phyloP scores from a whole-genome alignment of 345 rosid genomes.

The Murraya koenigii region DNA sequence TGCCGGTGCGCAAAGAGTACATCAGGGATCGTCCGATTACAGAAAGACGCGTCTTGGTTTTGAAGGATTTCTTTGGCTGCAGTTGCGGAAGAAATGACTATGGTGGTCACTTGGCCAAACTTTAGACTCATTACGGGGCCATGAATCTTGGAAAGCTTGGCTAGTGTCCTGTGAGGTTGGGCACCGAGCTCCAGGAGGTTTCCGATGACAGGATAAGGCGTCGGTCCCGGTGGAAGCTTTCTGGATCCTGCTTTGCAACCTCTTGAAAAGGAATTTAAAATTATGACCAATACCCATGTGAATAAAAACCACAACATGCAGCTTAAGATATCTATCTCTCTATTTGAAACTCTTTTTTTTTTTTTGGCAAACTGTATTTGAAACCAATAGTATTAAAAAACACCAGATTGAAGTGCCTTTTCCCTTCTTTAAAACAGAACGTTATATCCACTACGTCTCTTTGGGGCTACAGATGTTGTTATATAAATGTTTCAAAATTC shows the following conservation, averaged over 20 bases:
- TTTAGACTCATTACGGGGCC: conserved; percentile 39
- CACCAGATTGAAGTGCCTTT: too few species aligned
- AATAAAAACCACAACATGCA: conserved; percentile 3
- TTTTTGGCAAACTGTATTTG: too few species aligned
- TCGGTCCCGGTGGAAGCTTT: conserved; percentile 38
- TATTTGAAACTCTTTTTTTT: background rate
- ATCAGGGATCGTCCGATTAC: conserved; percentile 12
- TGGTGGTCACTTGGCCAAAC: conserved; percentile 32
- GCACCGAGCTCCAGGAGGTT: conserved; percentile 30
- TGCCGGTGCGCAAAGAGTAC: conserved; percentile 5
- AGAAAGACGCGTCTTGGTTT: conserved; percentile 24
- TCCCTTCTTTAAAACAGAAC: too few species aligned
- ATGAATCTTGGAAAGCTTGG: conserved; percentile 32
- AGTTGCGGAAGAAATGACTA: conserved; percentile 27
- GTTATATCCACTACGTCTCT: too few species aligned
- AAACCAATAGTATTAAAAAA: too few species aligned
- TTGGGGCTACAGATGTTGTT: too few species aligned
- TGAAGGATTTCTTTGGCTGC: conserved; percentile 33
- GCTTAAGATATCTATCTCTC: conserved; percentile 1
- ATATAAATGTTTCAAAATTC: too few species aligned
- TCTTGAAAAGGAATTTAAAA: background rate
- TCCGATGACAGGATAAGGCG: conserved; percentile 26
- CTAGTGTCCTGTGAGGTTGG: conserved; percentile 33
- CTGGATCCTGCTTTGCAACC: conserved; percentile 4
- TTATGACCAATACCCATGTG: background rate